phyloP scores from a whole-genome alignment of 768 basidiomycete genomes.

The Clavulina sp. region DNA sequence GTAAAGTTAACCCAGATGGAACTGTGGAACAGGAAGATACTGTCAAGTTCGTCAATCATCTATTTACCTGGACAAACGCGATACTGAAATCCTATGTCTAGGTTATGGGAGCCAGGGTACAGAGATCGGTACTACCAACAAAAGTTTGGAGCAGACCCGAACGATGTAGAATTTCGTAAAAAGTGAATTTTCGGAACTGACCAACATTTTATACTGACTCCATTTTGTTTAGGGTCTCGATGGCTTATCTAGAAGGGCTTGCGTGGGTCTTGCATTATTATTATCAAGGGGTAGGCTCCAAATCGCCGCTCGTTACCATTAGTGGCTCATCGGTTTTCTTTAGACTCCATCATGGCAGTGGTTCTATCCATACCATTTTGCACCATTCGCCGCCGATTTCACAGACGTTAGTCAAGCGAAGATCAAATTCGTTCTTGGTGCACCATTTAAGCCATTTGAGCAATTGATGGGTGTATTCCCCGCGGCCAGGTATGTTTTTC shows the following conservation, averaged over 20 bases:
- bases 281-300: slow-evolving; percentile 74
- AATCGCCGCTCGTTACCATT: slow-evolving; percentile 10
- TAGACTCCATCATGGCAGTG: slow-evolving; percentile 93
- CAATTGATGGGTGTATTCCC: slow-evolving; percentile 99
- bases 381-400: slow-evolving; percentile 94
- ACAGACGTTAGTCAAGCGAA: slow-evolving; percentile 59
- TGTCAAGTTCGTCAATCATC: slow-evolving; percentile 66
- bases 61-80: slow-evolving; percentile 1
- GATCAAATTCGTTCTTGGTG: slow-evolving; percentile 59
- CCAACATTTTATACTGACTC: not conserved
- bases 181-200: slow-evolving; percentile 29
- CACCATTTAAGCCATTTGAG: slow-evolving; percentile 92
- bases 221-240: slow-evolving; percentile 41
- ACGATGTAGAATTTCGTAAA: slow-evolving; percentile 55
- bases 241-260: slow-evolving; percentile 81
- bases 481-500: slow-evolving; percentile 52
- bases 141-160: slow-evolving; percentile 67
- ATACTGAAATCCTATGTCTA: slow-evolving; percentile 19
- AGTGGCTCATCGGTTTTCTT: not conserved
- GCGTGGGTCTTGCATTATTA: slow-evolving; percentile 96
- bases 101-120: slow-evolving; percentile 93
- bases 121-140: slow-evolving; percentile 85
- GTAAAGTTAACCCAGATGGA: slow-evolving; percentile 78
- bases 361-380: slow-evolving; percentile 98
- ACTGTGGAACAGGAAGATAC: slow-evolving; percentile 89